These are phyloP conservation scores for Furculomyces boomerangus DNA, from an alignment of 371 early-diverging fungal species.

Conservation along the genomic window DNA sequence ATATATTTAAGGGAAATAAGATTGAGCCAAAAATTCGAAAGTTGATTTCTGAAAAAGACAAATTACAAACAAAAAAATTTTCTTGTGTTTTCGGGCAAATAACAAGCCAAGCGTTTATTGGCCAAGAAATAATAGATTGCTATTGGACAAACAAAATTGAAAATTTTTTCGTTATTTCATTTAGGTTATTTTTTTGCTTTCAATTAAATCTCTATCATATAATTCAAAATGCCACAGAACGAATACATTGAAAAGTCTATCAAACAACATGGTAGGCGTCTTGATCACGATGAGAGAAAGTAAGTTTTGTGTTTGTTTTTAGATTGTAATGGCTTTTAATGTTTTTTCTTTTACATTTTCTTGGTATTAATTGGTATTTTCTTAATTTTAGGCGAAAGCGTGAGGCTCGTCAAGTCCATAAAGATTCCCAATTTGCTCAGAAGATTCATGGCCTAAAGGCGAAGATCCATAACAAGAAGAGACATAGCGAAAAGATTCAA, in stretches of 20 bases:
- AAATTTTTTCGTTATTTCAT: no score
- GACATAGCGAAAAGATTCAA: conserved; percentile 98
- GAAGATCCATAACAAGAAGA: conserved; percentile 97
- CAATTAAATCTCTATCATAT: conserved; percentile 1
- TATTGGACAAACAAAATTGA: no score
- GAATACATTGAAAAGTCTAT: conserved; percentile 99
- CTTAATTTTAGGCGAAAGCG: conserved; percentile 52
- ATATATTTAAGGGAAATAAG: no score
- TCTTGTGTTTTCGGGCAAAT: no score
- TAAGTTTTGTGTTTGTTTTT: background rate
- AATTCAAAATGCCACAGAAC: conserved; percentile 82
- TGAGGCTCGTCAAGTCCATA: conserved; percentile 88
- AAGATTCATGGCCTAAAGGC: conserved; percentile 98
- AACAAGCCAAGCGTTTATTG: no score
- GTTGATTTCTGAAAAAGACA: no score
- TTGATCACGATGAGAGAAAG: conserved; percentile 92
- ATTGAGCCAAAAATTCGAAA: no score
- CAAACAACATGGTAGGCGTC: conserved; percentile 92
- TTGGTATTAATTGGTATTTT: conserved; percentile 8
- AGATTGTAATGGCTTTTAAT: conserved; percentile 27
- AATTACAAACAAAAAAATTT: no score
- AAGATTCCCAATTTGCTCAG: conserved; percentile 78
- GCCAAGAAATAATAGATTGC: no score
- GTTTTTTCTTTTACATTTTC: background rate
- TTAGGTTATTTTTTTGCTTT: background rate